Conservation (phyloP, 2,329 filamentous ascomycete species). For the Claviceps maximensis region DNA sequence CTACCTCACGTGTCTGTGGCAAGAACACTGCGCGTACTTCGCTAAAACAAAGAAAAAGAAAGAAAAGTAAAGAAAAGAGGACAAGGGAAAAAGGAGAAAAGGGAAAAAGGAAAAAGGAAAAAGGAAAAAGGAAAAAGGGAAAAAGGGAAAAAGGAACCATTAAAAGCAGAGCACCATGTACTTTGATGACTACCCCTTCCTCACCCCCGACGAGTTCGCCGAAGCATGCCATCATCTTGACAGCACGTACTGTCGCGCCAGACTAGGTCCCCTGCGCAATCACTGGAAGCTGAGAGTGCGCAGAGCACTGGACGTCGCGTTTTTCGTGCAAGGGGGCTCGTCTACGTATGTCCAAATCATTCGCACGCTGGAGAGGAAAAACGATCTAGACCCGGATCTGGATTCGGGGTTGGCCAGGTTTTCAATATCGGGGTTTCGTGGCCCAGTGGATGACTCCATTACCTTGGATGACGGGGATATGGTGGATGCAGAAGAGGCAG, state of each 20-base stretch:
- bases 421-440: slow-evolving; percentile 28
- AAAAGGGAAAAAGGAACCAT: not conserved
- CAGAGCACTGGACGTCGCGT: slow-evolving; percentile 34
- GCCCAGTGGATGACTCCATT: slow-evolving; percentile 8
- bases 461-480: slow-evolving; percentile 29
- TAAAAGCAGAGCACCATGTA: slow-evolving; percentile 17
- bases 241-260: slow-evolving; percentile 43
- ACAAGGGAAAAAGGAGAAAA: too few species aligned
- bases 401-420: slow-evolving; percentile 29
- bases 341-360: slow-evolving; percentile 44
- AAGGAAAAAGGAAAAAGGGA: too few species aligned
- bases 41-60: too few species aligned
- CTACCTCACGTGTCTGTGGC: too few species aligned
- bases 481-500: slow-evolving; percentile 37
- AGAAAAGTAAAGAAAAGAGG: too few species aligned
- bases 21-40: too few species aligned
- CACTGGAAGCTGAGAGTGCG: slow-evolving; percentile 42
- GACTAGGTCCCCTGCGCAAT: slow-evolving; percentile 38
- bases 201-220: slow-evolving; percentile 49
- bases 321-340: slow-evolving; percentile 28
- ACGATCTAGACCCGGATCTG: slow-evolving; percentile 26
- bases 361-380: slow-evolving; percentile 34
- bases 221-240: slow-evolving; percentile 52
- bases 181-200: slow-evolving; percentile 45
- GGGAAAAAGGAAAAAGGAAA: too few species aligned